Base-by-base conservation (phyloP, 139 green algal genomes). In the Diplosphaera chodatii region DNA sequence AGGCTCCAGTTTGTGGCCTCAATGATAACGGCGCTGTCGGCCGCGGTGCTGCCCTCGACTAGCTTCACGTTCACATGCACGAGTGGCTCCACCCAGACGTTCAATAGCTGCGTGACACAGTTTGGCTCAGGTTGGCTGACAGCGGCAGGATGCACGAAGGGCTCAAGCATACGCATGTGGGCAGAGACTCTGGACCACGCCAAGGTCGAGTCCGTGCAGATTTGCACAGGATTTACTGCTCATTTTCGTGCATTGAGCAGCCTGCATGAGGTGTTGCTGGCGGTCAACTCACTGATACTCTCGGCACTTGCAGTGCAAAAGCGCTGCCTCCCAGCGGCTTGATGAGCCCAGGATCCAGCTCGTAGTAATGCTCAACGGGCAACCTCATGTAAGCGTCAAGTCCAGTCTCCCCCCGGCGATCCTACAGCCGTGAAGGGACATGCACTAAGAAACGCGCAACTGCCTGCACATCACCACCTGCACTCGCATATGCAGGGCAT, bases 321-420 rank as follows among this genome's bases (percentile, higher is more conserved):
- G 66, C 76, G 63, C 85, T 86, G 67, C 79, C 80, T 1, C 64
- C 74, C 29, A 90, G 63, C 21, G 79, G 74, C 67, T 72, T 59
- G 63, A 91, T 88, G 68, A 82, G 78, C 25, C 74, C 70, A 0
- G 84, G 84, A 65, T 91, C 84, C 30, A 89, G 77, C 3, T 88
- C 79, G 55, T 82, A 88, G 74, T 91, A 91, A 62, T 91, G 83
- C 63, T 91, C 85, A 40, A 89, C 76, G 0, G 85, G 85, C 29
- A 91, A 76, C 20, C 63, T 71, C 77, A 86, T 83, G 72, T 86
- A 86, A 1, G 66, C 25, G 13, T 80, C 68, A 64, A 86, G 64
- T 15, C 66, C 72, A 0, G 75, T 33, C 28, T 76, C 68, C 29
- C 68, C 74, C 3, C 68, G 73, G 37, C 69, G 29, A n/a, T 85